Conservation (phyloP, 2,329 filamentous ascomycete genomes). For the Phaeoacremonium minimum region DNA sequence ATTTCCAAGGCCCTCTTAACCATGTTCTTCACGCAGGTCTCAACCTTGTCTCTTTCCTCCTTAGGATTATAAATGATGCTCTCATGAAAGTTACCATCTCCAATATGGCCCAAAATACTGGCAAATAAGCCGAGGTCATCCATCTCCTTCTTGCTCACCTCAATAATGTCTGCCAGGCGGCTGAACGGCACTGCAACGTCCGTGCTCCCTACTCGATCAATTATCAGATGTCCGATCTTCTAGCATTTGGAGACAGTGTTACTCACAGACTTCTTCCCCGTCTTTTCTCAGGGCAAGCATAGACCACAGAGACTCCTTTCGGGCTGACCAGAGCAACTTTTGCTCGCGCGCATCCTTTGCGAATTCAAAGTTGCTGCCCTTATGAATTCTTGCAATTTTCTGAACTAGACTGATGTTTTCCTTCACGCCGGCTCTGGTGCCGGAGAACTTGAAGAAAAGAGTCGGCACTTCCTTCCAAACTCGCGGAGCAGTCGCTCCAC, state of each 20-base stretch:
- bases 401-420: slow-evolving; percentile 72
- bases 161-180: slow-evolving; percentile 68
- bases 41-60: slow-evolving; percentile 69
- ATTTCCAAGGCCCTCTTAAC: slow-evolving; percentile 85
- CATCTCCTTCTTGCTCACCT: slow-evolving; percentile 85
- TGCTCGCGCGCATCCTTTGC: slow-evolving; percentile 68
- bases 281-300: slow-evolving; percentile 67
- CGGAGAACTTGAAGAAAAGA: slow-evolving; percentile 82
- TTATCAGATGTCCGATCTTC: no score
- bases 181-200: slow-evolving; percentile 82
- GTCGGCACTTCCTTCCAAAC: slow-evolving; percentile 74
- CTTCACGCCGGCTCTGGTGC: slow-evolving; percentile 70
- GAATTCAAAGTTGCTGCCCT: slow-evolving; percentile 69
- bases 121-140: slow-evolving; percentile 82
- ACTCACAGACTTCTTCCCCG: slow-evolving; percentile 68
- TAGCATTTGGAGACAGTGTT: no score
- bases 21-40: slow-evolving; percentile 83
- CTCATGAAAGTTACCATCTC: slow-evolving; percentile 92
- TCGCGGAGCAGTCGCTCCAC: slow-evolving; percentile 62
- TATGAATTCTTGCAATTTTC: slow-evolving; percentile 60
- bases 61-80: slow-evolving; percentile 82
- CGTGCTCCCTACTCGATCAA: slow-evolving; percentile 71
- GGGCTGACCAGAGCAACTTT: slow-evolving; percentile 72
- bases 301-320: slow-evolving; percentile 82
- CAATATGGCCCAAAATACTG: slow-evolving; percentile 83